These are phyloP conservation scores for Pseudomassariella vexata DNA, from an alignment of 2,329 filamentous ascomycete genomes.

Conservation along the genomic window DNA sequence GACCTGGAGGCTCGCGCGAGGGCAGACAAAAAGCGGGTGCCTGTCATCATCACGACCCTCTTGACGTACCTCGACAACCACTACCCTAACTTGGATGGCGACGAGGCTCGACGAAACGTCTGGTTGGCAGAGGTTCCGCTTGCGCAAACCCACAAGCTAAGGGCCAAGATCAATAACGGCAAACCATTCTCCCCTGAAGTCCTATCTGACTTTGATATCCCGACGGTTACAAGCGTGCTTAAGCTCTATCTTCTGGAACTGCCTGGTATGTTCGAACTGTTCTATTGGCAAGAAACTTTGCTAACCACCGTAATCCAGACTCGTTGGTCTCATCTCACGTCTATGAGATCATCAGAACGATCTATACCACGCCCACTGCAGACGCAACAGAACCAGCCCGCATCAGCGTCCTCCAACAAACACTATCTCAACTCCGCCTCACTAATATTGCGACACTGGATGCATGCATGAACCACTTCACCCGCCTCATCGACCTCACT, in stretches of 20 bases:
- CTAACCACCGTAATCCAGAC: conserved; percentile 50
- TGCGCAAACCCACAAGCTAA: conserved; percentile 75
- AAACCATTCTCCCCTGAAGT: conserved; percentile 70
- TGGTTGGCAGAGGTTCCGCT: conserved; percentile 94
- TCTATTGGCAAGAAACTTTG: neutral
- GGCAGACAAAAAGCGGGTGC: conserved; percentile 92
- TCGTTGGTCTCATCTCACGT: conserved; percentile 98
- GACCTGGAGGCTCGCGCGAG: conserved; percentile 93
- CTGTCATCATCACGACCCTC: conserved; percentile 84
- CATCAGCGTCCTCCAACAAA: conserved; percentile 89
- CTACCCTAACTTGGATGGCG: conserved; percentile 95
- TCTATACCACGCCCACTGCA: conserved; percentile 77
- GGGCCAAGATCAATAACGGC: conserved; percentile 79
- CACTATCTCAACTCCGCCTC: conserved; percentile 86
- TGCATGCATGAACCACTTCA: conserved; percentile 97
- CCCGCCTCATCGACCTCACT: conserved; percentile 89
- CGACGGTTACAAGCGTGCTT: conserved; percentile 84
- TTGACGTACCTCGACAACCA: conserved; percentile 94
- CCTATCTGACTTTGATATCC: conserved; percentile 85
- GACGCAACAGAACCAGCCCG: conserved; percentile 74
- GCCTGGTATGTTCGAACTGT: conserved; percentile 58
- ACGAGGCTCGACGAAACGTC: conserved; percentile 84
- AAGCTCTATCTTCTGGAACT: conserved; percentile 95
- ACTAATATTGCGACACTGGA: conserved; percentile 99
- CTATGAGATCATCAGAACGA: conserved; percentile 97